phyloP scores from a whole-genome alignment of 495 filamentous ascomycete species.

The Copromyces sp. region DNA sequence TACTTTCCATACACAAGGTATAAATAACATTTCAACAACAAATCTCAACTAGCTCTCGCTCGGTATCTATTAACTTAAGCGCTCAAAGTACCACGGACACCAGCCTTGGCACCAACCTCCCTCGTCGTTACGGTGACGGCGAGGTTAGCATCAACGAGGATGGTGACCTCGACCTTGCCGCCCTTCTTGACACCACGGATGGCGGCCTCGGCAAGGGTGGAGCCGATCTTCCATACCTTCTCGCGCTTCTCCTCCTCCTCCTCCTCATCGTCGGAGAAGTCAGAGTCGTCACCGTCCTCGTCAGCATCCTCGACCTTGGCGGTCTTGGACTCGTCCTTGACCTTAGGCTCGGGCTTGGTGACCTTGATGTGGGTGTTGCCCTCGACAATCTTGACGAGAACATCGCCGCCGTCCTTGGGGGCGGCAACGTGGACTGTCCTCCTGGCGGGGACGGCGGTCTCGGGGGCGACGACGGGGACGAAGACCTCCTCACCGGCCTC shows the following conservation, averaged over 20 bases:
- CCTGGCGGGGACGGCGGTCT: conserved; percentile 85
- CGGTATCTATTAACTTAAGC: conserved; percentile 7
- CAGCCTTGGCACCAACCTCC: conserved; percentile 77
- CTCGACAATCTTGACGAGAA: conserved; percentile 78
- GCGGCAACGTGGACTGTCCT: conserved; percentile 65
- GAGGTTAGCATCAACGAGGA: conserved; percentile 74
- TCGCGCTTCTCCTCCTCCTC: conserved; percentile 79
- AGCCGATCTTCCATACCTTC: conserved; percentile 85
- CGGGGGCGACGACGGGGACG: conserved; percentile 63
- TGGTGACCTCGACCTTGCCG: conserved; percentile 81
- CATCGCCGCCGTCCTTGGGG: conserved; percentile 70
- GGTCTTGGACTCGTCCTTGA: conserved; percentile 40
- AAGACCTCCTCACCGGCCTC: conserved; percentile 55
- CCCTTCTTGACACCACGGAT: conserved; percentile 77
- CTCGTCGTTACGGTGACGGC: conserved; percentile 67
- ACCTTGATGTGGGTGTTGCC: conserved; percentile 82
- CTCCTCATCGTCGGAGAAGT: conserved; percentile 60
- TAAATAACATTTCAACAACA: neutral
- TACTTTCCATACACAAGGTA: neutral
- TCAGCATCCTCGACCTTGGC: conserved; percentile 36
- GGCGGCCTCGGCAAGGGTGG: conserved; percentile 74
- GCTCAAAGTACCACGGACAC: conserved; percentile 60
- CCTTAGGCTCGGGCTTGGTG: conserved; percentile 69
- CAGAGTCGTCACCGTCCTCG: conserved; percentile 45
- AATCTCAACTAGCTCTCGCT: neutral